Conservation (phyloP, 805 yeast species). For the Tetrapisispora taiwanensis region DNA sequence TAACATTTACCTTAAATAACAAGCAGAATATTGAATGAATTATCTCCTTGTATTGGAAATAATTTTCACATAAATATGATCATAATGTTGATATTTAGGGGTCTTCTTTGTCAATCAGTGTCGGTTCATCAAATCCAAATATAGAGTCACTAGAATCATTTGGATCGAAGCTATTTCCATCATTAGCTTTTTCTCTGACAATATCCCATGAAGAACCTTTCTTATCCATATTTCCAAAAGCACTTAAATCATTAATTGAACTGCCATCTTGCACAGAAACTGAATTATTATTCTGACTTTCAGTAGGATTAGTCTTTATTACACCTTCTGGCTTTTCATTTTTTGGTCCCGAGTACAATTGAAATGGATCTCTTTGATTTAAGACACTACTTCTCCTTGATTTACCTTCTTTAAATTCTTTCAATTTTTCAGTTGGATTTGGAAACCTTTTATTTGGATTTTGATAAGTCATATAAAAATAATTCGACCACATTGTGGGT, state of each 20-base stretch:
- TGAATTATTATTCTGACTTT: neutral
- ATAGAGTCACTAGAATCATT: conserved; percentile 1
- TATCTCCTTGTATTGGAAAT: too few species aligned
- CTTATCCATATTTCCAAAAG: too few species aligned
- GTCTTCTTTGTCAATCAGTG: too few species aligned
- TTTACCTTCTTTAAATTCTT: conserved; percentile 18
- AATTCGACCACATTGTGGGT: conserved; percentile 38
- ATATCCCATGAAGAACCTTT: conserved; percentile 26
- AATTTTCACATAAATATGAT: too few species aligned
- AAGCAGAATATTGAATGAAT: too few species aligned
- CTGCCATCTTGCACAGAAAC: neutral
- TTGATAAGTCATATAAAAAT: conserved; percentile 41
- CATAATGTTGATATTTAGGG: too few species aligned
- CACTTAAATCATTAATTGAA: neutral
- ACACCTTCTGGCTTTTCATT: conserved; percentile 14
- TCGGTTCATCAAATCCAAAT: conserved; percentile 2
- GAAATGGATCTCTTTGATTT: conserved; percentile 32
- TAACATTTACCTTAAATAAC: too few species aligned
- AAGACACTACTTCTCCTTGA: conserved; percentile 8
- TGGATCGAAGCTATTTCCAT: neutral
- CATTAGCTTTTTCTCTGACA: conserved; percentile 14
- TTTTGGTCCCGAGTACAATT: conserved; percentile 21
- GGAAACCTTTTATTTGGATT: conserved; percentile 44
- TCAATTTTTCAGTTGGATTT: conserved; percentile 41
- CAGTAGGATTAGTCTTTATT: conserved; percentile 2